phyloP scores from a whole-genome alignment of 2,329 filamentous ascomycete species.

The Chalaropsis thielavioides region DNA sequence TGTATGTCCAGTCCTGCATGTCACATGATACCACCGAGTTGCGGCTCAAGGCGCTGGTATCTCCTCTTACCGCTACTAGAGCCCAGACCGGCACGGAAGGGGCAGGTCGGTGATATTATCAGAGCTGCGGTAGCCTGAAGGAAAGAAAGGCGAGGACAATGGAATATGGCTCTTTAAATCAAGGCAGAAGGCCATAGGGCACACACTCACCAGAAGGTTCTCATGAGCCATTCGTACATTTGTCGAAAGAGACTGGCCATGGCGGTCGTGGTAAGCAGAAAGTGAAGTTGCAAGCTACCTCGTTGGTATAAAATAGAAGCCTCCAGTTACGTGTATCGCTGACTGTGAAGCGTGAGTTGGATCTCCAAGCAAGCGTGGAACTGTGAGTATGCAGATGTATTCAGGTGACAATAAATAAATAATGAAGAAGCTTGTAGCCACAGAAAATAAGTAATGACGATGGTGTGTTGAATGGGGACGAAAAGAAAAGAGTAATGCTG shows the following conservation, averaged over 20 bases:
- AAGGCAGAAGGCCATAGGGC: not conserved
- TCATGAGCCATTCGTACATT: conserved; percentile 96
- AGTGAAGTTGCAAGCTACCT: not conserved
- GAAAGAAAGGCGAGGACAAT: not conserved
- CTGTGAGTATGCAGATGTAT: not conserved
- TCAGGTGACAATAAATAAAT: not conserved
- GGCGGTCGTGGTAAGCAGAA: conserved; percentile 31
- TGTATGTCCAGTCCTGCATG: not conserved
- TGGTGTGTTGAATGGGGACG: not conserved
- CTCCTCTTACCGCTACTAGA: not conserved
- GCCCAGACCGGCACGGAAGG: not conserved
- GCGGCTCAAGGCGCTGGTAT: not conserved
- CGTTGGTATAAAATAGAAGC: not conserved
- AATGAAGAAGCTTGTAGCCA: not conserved
- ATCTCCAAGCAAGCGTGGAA: not conserved
- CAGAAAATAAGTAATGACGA: not conserved
- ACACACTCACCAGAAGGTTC: conserved; percentile 77
- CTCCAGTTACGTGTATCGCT: not conserved
- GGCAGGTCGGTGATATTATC: not conserved
- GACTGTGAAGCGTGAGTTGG: not conserved
- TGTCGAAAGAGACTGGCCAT: conserved; percentile 82
- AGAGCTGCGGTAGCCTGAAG: not conserved
- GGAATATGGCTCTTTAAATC: not conserved
- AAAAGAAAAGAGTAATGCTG: not conserved
- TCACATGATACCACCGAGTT: not conserved